A percentile compares a stretch with the other conserved stretches of the same genome.
Evolutionary conservation across 225 moss, liverwort and hornwort genomes (phyloP).

Genomic region (Polytrichum commune): DNA sequence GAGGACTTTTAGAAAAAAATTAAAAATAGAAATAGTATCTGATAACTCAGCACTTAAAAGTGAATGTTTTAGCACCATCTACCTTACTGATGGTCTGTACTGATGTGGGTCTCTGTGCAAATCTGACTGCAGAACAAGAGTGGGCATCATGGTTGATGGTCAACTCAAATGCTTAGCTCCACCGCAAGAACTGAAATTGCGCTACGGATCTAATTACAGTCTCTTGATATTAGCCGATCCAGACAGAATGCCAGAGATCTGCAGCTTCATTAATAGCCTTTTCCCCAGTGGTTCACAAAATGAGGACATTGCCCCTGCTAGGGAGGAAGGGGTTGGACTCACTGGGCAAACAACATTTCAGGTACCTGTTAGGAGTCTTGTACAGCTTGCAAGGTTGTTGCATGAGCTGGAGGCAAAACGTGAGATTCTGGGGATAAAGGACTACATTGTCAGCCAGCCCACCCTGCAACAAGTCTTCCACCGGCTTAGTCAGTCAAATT

Average conservation of each 20-base stretch:
- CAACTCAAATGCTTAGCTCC: constrained; percentile 84
- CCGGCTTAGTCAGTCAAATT: constrained; percentile 49
- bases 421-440: constrained; percentile 62
- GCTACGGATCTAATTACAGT: constrained; percentile 77
- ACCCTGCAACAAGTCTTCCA: constrained; percentile 87
- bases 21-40: too few relatives aligned
- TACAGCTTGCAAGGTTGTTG: constrained; percentile 63
- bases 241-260: constrained; percentile 61
- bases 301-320: constrained; percentile 28
- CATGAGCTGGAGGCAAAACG: constrained; percentile 76
- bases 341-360: constrained; percentile 61
- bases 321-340: constrained; percentile 46
- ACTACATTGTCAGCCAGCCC: constrained; percentile 85
- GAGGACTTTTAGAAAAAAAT: too few relatives aligned
- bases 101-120: not conserved
- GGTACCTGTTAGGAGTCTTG: constrained; percentile 66
- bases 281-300: constrained; percentile 42
- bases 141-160: constrained; percentile 74
- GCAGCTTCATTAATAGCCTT: constrained; percentile 59
- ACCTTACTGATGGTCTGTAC: not conserved
- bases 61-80: too few relatives aligned
- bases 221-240: constrained; percentile 61
- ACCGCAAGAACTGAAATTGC: constrained; percentile 74
- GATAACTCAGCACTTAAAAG: too few relatives aligned
- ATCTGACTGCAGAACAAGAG: constrained; percentile 61